Conservation (phyloP, 2,329 filamentous ascomycete species). For the Paramyrothecium roridum region DNA sequence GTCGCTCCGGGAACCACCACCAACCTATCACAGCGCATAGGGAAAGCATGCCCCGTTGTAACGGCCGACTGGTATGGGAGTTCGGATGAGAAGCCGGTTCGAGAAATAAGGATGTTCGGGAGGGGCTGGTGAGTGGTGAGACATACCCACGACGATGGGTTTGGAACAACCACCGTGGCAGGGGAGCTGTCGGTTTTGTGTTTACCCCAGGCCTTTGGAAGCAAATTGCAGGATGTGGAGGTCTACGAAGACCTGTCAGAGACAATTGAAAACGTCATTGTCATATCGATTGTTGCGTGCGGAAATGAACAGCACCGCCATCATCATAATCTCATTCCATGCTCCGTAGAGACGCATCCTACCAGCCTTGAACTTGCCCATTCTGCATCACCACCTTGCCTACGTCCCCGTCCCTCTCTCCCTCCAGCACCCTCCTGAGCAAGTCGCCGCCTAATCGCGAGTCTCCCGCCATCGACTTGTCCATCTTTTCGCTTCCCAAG, state of each 20-base stretch:
- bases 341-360: neutral
- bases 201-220: too few relatives aligned
- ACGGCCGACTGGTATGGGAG: neutral
- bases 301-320: too few relatives aligned
- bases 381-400: conserved; percentile 30
- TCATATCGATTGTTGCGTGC: too few relatives aligned
- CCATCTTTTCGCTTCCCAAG: conserved; percentile 31
- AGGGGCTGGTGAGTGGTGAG: neutral
- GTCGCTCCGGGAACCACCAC: neutral
- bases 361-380: conserved; percentile 27
- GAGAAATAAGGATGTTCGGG: neutral
- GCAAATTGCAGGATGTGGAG: too few relatives aligned
- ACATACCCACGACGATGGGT: neutral
- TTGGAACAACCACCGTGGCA: too few relatives aligned
- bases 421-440: conserved; percentile 36
- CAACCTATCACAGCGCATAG: neutral
- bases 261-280: too few relatives aligned
- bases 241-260: too few relatives aligned
- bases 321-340: too few relatives aligned
- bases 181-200: too few relatives aligned
- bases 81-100: neutral
- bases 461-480: conserved; percentile 30
- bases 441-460: conserved; percentile 32
- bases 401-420: conserved; percentile 35
- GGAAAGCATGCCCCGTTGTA: neutral